phyloP scores from a whole-genome alignment of 1,284 basidiomycete genomes.

The Ustilago cynodontis region DNA sequence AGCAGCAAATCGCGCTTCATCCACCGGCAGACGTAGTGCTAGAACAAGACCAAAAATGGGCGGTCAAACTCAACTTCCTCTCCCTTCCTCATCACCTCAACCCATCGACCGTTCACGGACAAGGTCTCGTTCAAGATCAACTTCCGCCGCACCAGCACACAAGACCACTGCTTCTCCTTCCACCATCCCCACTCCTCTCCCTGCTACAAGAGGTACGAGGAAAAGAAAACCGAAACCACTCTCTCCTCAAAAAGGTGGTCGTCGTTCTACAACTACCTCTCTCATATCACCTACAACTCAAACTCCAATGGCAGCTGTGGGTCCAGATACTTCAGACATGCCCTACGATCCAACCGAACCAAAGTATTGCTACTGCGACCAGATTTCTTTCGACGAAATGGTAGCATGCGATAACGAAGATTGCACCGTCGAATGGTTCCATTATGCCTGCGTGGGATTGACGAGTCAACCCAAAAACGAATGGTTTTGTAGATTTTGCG shows the following conservation, averaged over 20 bases:
- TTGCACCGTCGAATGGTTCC: constrained; percentile 72
- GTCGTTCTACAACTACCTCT: constrained; percentile 21
- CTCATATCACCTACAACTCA: constrained; percentile 22
- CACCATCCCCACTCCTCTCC: not conserved
- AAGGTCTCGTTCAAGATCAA: constrained; percentile 19
- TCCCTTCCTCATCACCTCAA: constrained; percentile 4
- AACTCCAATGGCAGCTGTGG: constrained; percentile 5
- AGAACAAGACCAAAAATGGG: constrained; percentile 29
- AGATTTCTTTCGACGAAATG: constrained; percentile 72
- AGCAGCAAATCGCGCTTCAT: constrained; percentile 21
- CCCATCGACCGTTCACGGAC: not conserved
- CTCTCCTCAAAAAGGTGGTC: constrained; percentile 41
- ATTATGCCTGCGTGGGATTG: constrained; percentile 65
- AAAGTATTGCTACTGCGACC: constrained; percentile 73
- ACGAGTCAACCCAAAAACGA: constrained; percentile 49
- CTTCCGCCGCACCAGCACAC: constrained; percentile 4
- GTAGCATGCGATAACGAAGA: constrained; percentile 72
- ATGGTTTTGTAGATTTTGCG: constrained; percentile 69
- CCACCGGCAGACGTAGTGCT: constrained; percentile 18
- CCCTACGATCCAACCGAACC: constrained; percentile 72
- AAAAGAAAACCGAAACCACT: constrained; percentile 37
- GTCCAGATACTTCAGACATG: constrained; percentile 47
- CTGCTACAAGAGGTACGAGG: constrained; percentile 5
- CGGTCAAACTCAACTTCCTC: constrained; percentile 14
- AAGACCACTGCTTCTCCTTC: not conserved